These are phyloP conservation scores for Pseudogymnoascus sp. DNA, from an alignment of 2,329 filamentous ascomycete species.

Conservation along the genomic window DNA sequence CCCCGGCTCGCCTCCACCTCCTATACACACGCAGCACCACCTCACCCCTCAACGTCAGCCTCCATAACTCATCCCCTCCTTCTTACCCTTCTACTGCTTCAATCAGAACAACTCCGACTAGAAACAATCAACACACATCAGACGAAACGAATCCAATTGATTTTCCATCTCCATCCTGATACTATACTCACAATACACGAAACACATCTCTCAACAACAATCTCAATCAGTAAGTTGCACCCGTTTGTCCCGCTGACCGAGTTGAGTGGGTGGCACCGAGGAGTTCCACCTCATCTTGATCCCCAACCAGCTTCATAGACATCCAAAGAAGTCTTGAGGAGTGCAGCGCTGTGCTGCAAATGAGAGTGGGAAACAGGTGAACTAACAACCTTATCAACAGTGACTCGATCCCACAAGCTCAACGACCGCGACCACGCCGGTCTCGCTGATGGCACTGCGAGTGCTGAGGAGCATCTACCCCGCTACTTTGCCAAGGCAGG, in stretches of 20 bases:
- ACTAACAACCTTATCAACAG: constrained; percentile 41
- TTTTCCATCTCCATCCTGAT: constrained; percentile 3
- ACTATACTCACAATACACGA: neutral
- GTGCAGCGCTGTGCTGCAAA: neutral
- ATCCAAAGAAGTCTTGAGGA: neutral
- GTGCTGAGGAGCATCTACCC: constrained; percentile 68
- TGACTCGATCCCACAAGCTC: constrained; percentile 96
- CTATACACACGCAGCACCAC: neutral
- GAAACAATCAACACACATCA: neutral
- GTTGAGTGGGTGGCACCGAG: neutral
- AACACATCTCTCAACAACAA: neutral
- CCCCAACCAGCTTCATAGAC: neutral
- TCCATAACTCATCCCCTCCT: neutral
- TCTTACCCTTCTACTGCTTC: neutral
- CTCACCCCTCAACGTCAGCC: constrained; percentile 5
- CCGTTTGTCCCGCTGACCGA: neutral
- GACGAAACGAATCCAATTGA: neutral
- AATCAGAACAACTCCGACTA: neutral
- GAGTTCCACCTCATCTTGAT: neutral
- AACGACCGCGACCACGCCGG: constrained; percentile 87
- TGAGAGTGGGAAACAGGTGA: neutral
- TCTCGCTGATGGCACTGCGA: constrained; percentile 66
- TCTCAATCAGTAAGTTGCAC: neutral
- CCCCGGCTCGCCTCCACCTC: neutral
- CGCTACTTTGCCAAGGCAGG: constrained; percentile 91